phyloP scores from a whole-genome alignment of 106 monocot genomes.

The Dendrobium officinale region DNA sequence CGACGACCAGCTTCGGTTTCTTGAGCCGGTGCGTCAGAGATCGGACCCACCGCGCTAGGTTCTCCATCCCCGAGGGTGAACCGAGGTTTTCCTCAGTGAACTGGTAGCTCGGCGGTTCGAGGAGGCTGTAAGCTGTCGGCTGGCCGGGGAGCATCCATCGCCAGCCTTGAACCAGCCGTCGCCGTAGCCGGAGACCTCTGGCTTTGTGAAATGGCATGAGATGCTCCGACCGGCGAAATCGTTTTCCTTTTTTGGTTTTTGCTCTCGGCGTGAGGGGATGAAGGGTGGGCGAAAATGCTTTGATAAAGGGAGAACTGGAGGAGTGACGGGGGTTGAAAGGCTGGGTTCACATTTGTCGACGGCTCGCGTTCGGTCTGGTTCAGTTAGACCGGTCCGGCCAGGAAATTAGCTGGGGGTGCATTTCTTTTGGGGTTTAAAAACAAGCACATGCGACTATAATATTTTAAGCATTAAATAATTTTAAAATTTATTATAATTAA shows the following conservation, averaged over 20 bases:
- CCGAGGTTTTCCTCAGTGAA: background rate
- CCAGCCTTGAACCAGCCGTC: slow-evolving; percentile 8
- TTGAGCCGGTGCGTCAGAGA: background rate
- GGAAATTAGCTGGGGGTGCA: too few relatives aligned
- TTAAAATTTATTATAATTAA: too few relatives aligned
- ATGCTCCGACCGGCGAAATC: background rate
- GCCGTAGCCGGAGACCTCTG: background rate
- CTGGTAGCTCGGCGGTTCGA: background rate
- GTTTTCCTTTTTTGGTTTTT: background rate
- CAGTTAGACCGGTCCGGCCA: too few relatives aligned
- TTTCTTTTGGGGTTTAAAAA: too few relatives aligned
- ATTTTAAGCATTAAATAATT: too few relatives aligned
- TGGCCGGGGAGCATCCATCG: background rate
- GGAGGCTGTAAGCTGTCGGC: background rate
- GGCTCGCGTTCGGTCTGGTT: background rate
- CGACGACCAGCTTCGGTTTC: background rate
- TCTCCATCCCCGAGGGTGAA: background rate
- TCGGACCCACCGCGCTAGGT: background rate
- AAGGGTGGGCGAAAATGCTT: background rate
- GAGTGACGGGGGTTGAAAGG: too few relatives aligned
- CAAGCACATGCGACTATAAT: too few relatives aligned
- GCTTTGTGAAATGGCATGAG: background rate
- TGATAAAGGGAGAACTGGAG: background rate
- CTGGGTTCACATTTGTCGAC: background rate
- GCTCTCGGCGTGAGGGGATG: background rate